Evolutionary conservation across 1,284 basidiomycete genomes (phyloP).

Genomic region (Naganishia sp.): DNA sequence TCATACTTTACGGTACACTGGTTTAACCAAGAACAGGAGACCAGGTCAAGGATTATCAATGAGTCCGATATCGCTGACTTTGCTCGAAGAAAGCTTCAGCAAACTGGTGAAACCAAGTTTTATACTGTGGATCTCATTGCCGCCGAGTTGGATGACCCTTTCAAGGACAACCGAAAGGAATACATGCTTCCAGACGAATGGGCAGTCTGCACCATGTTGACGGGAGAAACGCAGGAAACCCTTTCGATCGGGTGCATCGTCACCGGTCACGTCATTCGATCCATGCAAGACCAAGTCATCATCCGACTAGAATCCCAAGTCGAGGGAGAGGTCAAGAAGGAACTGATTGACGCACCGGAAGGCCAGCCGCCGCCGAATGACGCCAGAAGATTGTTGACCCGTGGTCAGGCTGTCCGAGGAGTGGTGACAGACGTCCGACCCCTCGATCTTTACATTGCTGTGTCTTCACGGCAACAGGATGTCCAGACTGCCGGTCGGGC

Average conservation of each 20-base stretch:
- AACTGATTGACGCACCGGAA: constrained; percentile 26
- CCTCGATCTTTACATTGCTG: constrained; percentile 67
- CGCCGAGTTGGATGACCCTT: constrained; percentile 82
- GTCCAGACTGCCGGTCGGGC: constrained; percentile 54
- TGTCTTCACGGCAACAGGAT: constrained; percentile 74
- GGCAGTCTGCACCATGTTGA: constrained; percentile 93
- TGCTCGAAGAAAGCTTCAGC: constrained; percentile 72
- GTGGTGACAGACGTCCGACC: constrained; percentile 75
- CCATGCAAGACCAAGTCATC: constrained; percentile 60
- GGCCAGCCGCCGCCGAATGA: constrained; percentile 10
- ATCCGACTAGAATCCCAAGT: constrained; percentile 89
- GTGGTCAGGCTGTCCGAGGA: constrained; percentile 74
- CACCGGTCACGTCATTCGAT: constrained; percentile 71
- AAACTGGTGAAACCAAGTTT: constrained; percentile 78
- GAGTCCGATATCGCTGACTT: constrained; percentile 96
- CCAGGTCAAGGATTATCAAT: constrained; percentile 78
- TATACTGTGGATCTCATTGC: constrained; percentile 85
- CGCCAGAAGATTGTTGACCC: constrained; percentile 27
- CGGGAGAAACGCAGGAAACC: constrained; percentile 83
- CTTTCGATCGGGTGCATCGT: constrained; percentile 79
- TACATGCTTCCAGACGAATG: constrained; percentile 71
- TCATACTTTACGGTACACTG: constrained; percentile 55
- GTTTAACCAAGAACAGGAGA: constrained; percentile 59
- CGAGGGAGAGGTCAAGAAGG: constrained; percentile 36
- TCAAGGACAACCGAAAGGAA: constrained; percentile 70